A percentile compares a stretch with the other conserved stretches of the same genome.
These are phyloP conservation scores for Limtongozyma cylindracea DNA, from an alignment of 805 yeast species.

Conservation along the genomic window DNA sequence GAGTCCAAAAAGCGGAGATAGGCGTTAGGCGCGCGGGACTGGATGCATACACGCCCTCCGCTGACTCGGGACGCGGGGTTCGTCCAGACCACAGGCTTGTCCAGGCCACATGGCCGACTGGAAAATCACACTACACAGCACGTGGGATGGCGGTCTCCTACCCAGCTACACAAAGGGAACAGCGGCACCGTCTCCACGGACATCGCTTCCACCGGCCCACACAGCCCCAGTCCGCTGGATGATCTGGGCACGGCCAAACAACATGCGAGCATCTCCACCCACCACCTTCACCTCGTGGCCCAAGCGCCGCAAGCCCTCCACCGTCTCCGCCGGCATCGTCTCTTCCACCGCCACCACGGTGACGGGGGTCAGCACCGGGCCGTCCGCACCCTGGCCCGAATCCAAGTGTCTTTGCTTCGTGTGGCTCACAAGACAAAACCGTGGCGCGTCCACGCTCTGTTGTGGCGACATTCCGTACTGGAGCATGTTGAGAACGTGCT, in stretches of 20 bases:
- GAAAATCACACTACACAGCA: no score
- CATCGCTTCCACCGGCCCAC: slow-evolving; percentile 52
- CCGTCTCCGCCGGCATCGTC: slow-evolving; percentile 23
- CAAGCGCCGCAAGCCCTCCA: slow-evolving; percentile 15
- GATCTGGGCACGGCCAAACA: slow-evolving; percentile 53
- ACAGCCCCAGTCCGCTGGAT: slow-evolving; percentile 22
- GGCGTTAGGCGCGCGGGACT: no score
- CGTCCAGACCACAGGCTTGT: no score
- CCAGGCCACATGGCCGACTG: no score
- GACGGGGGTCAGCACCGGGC: slow-evolving; percentile 32
- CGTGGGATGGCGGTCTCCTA: no score
- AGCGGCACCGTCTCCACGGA: slow-evolving; percentile 73
- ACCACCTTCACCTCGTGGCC: slow-evolving; percentile 32
- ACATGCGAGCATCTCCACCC: slow-evolving; percentile 13
- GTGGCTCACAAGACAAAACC: slow-evolving; percentile 37
- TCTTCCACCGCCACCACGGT: slow-evolving; percentile 42
- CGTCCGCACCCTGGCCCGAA: slow-evolving; percentile 31
- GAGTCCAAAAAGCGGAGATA: no score
- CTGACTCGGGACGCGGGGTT: no score
- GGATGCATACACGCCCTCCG: no score
- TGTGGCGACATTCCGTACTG: slow-evolving; percentile 46
- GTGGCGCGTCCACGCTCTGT: slow-evolving; percentile 50
- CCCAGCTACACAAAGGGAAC: no score
- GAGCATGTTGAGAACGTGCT: slow-evolving; percentile 41
- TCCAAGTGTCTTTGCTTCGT: slow-evolving; percentile 14